A percentile compares a stretch with the other conserved stretches of the same genome.
phyloP scores from a whole-genome alignment of 108 stramenopile species.

The Cyclotella distinguenda region DNA sequence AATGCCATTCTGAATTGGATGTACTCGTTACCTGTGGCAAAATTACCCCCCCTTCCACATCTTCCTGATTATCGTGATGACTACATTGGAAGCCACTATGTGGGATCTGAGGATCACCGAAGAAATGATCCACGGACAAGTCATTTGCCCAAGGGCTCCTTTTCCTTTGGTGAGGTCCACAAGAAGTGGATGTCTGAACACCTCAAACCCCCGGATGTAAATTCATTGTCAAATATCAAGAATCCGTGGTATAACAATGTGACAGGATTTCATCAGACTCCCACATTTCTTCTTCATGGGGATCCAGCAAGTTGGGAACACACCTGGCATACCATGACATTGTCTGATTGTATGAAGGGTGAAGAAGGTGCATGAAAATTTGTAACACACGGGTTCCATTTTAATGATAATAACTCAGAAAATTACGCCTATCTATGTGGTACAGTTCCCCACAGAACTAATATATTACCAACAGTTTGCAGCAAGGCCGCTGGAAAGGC shows the following conservation, averaged over 20 bases:
- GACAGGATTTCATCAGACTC: conserved; percentile 5
- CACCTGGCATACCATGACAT: conserved; percentile 4
- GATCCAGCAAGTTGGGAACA: conserved; percentile 11
- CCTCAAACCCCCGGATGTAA: not conserved
- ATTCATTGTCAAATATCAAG: not conserved
- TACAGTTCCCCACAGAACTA: no score
- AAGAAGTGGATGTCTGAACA: conserved; percentile 7
- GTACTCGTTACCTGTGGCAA: conserved; percentile 23
- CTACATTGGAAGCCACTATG: conserved; percentile 10
- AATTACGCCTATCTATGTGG: no score
- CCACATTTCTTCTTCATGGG: conserved; percentile 6
- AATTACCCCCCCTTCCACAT: not conserved
- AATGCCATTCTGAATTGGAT: conserved; percentile 40
- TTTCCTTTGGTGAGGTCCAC: conserved; percentile 3
- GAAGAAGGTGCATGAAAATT: no score
- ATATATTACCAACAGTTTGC: no score
- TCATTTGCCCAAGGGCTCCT: not conserved
- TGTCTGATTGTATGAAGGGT: not conserved
- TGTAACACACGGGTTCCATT: no score
- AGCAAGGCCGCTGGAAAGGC: no score
- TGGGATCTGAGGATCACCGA: conserved; percentile 8
- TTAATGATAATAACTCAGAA: no score
- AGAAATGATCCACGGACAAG: no score
- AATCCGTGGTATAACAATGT: conserved; percentile 7
- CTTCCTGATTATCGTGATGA: not conserved